Base-by-base conservation (phyloP, 2,329 filamentous ascomycete genomes). In the Fusarium caatingaense region DNA sequence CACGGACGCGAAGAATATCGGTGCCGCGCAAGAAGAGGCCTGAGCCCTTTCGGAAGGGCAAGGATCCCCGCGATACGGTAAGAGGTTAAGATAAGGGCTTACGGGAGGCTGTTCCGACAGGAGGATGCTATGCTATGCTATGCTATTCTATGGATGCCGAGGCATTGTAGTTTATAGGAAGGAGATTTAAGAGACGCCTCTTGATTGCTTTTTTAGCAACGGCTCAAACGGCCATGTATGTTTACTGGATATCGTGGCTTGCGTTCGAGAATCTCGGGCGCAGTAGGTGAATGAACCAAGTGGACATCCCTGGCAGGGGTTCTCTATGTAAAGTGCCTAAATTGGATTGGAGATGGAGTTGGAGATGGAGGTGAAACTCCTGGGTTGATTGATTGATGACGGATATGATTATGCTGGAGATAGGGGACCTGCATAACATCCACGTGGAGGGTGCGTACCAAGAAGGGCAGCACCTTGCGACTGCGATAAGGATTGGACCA, bases 351-450 rank as follows among this genome's bases (percentile, higher is more conserved):
- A 41, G 18, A 27, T 51, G 44, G 42, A 42, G 34, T 37, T 54
- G 49, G 40, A 46, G 30, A 34, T 49, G 25, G 32, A 56, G 25
- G 71, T 64, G 66, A 62, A 68, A 58, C 63, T 61, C 44, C 9
- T 47, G 20, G 48, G 54, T 37, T 37, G 34, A n/a, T 37, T 37
- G 34, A 37, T 37, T 25, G 37, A 51, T 55, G 56, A 37, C 49
- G 41, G 53, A 57, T 37, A 11, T 37, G 34, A 37, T 40, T 37
- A 69, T 67, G 66, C 37, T 56, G 25, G 49, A 62, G 55, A 72
- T 66, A 71, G 69, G 71, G 72, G 72, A 73, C 66, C 69, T 73
- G 69, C 71, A 72, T 74, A 40, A 64, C 47, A 55, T 70, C 67
- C 72, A 72, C 69, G 72, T 74, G 72, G 67, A 72, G 30, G 25